These are phyloP conservation scores for Globisporangium spinosum DNA, from an alignment of 352 stramenopile genomes.

Conservation along the genomic window DNA sequence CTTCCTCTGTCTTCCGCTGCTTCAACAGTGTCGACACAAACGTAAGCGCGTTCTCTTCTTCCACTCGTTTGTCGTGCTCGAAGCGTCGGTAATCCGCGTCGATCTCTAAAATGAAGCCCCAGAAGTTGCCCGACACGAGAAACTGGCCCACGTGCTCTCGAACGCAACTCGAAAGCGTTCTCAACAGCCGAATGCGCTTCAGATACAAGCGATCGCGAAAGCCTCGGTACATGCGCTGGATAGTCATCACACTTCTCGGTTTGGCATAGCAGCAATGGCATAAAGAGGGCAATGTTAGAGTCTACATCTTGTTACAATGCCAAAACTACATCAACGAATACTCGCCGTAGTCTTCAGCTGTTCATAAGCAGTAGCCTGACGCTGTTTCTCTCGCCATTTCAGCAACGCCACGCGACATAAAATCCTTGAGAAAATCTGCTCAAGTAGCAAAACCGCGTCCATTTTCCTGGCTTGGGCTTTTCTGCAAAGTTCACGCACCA, in stretches of 20 bases:
- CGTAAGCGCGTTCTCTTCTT: slow-evolving; percentile 42
- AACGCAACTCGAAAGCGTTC: slow-evolving; percentile 38
- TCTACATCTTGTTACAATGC: background rate
- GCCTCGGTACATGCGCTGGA: slow-evolving; percentile 52
- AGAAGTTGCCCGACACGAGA: slow-evolving; percentile 51
- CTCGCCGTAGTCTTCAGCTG: slow-evolving; percentile 23
- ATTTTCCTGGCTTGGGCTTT: slow-evolving; percentile 11
- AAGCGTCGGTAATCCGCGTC: slow-evolving; percentile 59
- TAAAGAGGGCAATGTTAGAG: too few relatives aligned
- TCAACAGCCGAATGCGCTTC: slow-evolving; percentile 36
- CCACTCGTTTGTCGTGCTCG: slow-evolving; percentile 33
- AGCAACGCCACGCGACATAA: slow-evolving; percentile 23
- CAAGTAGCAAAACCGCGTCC: slow-evolving; percentile 10
- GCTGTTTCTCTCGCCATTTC: slow-evolving; percentile 30
- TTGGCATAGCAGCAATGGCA: background rate
- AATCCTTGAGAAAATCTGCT: slow-evolving; percentile 8
- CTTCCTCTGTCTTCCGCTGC: slow-evolving; percentile 42
- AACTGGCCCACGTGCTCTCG: slow-evolving; percentile 41
- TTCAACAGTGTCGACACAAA: slow-evolving; percentile 48
- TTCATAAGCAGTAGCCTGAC: slow-evolving; percentile 22
- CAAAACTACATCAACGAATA: background rate
- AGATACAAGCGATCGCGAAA: slow-evolving; percentile 42
- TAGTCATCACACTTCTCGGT: slow-evolving; percentile 28
- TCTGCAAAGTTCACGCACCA: background rate
- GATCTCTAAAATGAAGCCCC: slow-evolving; percentile 53